Evolutionary conservation across 805 yeast genomes (phyloP), one percentile per base, ranked within the genome.

Genomic region (Spencermartinsiella europaea): DNA sequence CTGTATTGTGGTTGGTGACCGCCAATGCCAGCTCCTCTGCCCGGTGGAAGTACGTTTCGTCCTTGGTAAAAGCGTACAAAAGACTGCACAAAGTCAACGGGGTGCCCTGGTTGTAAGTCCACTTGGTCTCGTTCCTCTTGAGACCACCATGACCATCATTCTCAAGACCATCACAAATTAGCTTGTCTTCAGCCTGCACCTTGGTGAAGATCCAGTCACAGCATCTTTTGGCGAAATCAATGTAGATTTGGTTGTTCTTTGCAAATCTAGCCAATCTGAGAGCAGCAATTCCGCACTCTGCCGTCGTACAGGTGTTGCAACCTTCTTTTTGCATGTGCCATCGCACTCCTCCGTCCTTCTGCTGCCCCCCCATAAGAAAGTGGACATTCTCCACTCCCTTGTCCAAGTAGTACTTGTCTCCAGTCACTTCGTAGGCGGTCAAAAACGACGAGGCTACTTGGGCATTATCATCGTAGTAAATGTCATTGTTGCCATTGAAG

Each of bases 391-490:
- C 83, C 42, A 77, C 68, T 5, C 80, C 84, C 53, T 70, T 68
- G 53, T 75, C 79, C 50, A 83, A 66, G 57, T 70, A 79, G 39
- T 67, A 66, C 53, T 66, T 66, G 51, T 81, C 75, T 1, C 75
- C 76, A 1, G 87, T 80, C 20, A 79, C 85, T 57, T 81, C 88
- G 57, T 78, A 82, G 1, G 85, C 85, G 2, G 80, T 73, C 47
- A 83, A 66, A 54, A 80, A 68, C 2, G 81, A 83, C 55, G 80
- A 70, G 14, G 84, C 82, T 12, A 82, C 78, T 60, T 83, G 90
- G 2, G 89, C 90, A 59, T 82, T 84, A 57, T 83, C 90, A 57
- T 83, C 88, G 51, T 79, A 58, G 61, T 82, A 81, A 35, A 83
- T 77, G 60, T 83, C 88, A 42, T 67, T 66, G 61, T 81, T 82